Percentiles rank a stretch among this genome's conserved stretches.
Evolutionary conservation across 2,329 filamentous ascomycete species (phyloP).

Genomic region (Gaeumannomyces tritici): DNA sequence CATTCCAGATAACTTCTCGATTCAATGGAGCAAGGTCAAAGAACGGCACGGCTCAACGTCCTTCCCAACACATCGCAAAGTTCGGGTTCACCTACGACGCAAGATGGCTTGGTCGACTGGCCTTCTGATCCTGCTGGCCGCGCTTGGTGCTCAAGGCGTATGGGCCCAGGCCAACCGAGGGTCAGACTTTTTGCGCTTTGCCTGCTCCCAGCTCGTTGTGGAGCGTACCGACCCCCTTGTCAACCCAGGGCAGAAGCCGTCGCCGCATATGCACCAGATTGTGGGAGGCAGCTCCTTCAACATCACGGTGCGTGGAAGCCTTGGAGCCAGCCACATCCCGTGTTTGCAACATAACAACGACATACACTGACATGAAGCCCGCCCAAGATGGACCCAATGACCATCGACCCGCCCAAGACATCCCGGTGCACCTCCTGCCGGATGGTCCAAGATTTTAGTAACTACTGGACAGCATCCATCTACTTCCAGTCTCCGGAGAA

Average conservation of each 20-base stretch:
- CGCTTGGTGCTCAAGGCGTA: not conserved
- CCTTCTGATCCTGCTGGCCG: too few relatives aligned
- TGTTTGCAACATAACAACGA: not conserved
- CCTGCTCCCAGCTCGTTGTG: constrained; percentile 1
- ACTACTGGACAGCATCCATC: constrained; percentile 59
- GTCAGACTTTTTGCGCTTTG: constrained; percentile 1
- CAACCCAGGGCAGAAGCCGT: not conserved
- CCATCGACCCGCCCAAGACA: constrained; percentile 8
- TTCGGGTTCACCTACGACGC: too few relatives aligned
- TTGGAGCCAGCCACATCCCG: not conserved
- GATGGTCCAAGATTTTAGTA: constrained; percentile 51
- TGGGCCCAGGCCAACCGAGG: not conserved
- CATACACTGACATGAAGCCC: not conserved
- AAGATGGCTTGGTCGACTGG: too few relatives aligned
- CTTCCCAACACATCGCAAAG: too few relatives aligned
- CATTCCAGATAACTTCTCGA: too few relatives aligned
- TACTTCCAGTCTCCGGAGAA: constrained; percentile 35
- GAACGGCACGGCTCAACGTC: too few relatives aligned
- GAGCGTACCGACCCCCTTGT: constrained; percentile 1
- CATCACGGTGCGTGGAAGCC: not conserved
- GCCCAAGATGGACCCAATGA: constrained; percentile 1
- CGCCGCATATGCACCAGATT: constrained; percentile 1
- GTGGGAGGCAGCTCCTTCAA: constrained; percentile 1
- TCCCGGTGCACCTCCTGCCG: constrained; percentile 57
- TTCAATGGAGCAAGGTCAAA: too few relatives aligned